Percentiles rank a stretch among this genome's conserved stretches.
phyloP scores from a whole-genome alignment of 139 green algal species.

The Zygnema cylindricum region DNA sequence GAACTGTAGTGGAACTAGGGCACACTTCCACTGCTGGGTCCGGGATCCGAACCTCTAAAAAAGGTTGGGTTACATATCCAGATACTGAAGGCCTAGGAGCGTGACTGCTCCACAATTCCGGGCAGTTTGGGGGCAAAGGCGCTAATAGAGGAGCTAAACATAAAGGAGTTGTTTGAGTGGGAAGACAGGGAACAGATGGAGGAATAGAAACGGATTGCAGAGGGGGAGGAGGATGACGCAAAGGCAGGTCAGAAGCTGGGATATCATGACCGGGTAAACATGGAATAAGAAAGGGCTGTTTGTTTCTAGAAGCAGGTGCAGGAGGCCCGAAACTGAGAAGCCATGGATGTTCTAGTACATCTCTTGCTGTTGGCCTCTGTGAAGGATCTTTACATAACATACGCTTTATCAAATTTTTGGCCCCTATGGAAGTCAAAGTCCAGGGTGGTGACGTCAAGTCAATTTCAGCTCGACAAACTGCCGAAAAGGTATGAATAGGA shows the following conservation, averaged over 20 bases:
- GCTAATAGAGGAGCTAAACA: not conserved
- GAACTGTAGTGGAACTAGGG: not conserved
- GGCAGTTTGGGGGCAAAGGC: not conserved
- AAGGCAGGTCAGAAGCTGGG: not conserved
- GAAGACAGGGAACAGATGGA: not conserved
- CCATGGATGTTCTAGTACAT: constrained; percentile 89
- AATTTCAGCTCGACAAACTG: constrained; percentile 71
- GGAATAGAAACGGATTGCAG: not conserved
- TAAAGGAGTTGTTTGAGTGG: not conserved
- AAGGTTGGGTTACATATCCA: not conserved
- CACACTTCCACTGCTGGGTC: not conserved
- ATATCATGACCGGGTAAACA: not conserved
- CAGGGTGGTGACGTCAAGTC: constrained; percentile 77
- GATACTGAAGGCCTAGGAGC: not conserved
- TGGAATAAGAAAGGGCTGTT: not conserved
- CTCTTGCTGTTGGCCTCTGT: constrained; percentile 74
- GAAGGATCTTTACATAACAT: constrained; percentile 75
- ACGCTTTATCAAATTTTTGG: constrained; percentile 59
- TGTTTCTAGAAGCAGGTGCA: not conserved
- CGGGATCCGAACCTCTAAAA: not conserved
- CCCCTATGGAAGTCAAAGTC: constrained; percentile 71
- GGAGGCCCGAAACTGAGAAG: constrained; percentile 64
- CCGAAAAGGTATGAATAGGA: constrained; percentile 81
- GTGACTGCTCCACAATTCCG: not conserved
- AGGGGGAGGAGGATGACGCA: not conserved